Evolutionary conservation across 148 eudicot genomes (phyloP).

Genomic region (Rhododendron ferrugineum): DNA sequence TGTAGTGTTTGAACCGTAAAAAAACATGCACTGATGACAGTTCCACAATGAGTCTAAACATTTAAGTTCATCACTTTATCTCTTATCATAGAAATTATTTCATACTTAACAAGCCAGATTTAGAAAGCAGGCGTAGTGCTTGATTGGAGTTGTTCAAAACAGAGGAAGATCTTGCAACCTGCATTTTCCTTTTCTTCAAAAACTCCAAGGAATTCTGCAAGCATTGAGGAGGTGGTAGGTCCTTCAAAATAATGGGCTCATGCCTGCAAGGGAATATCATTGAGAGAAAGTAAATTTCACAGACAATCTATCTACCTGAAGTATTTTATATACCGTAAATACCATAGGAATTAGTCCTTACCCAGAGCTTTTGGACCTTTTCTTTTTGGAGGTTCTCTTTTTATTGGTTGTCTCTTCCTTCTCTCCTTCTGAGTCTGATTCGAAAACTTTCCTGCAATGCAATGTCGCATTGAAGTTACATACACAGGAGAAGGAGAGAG

Average conservation of each 20-base stretch:
- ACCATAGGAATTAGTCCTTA: constrained; percentile 15
- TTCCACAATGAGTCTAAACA: not conserved
- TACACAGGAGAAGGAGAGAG: not conserved
- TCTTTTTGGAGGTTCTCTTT: constrained; percentile 49
- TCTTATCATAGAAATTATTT: constrained; percentile 8
- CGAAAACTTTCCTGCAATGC: constrained; percentile 69
- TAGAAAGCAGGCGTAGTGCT: constrained; percentile 72
- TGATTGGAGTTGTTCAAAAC: constrained; percentile 75
- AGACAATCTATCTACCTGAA: not conserved
- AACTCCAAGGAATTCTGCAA: constrained; percentile 69
- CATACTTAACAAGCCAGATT: constrained; percentile 58
- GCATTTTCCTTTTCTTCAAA: constrained; percentile 66
- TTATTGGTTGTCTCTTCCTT: constrained; percentile 50
- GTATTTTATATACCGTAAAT: not conserved
- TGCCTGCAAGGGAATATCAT: constrained; percentile 35
- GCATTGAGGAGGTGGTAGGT: constrained; percentile 68
- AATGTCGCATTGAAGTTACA: not conserved
- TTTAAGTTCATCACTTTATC: not conserved
- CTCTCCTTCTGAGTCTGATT: constrained; percentile 89
- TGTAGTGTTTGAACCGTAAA: not conserved
- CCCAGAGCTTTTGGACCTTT: constrained; percentile 55
- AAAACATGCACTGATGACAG: not conserved
- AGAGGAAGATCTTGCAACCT: constrained; percentile 65
- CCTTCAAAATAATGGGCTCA: constrained; percentile 60
- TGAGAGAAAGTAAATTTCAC: not conserved